Percentiles rank a stretch among this genome's conserved stretches.
These are phyloP conservation scores for Suillus paluster DNA, from an alignment of 768 basidiomycete species.

Conservation along the genomic window DNA sequence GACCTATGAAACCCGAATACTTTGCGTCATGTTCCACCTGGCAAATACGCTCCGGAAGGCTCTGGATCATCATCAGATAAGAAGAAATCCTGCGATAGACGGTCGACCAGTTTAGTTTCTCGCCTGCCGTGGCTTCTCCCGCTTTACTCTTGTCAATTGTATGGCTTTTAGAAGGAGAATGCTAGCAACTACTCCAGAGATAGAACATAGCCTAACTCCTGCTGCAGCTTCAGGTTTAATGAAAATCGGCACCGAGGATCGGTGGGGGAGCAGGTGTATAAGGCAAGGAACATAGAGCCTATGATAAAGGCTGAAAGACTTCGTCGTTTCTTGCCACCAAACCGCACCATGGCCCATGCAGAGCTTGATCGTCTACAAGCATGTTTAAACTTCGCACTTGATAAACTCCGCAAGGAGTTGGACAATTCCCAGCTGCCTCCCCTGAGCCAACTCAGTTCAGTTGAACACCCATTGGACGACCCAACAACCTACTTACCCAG, in stretches of 20 bases:
- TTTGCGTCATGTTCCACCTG: neutral
- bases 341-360: neutral
- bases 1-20: no score
- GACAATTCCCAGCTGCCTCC: neutral
- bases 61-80: no score
- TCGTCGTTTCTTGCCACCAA: neutral
- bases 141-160: no score
- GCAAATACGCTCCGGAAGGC: neutral
- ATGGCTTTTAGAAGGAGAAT: no score
- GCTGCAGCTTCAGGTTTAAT: no score
- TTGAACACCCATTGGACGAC: constrained; percentile 9
- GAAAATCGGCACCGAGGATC: neutral
- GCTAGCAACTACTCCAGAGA: neutral
- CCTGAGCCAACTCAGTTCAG: neutral
- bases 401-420: constrained; percentile 5
- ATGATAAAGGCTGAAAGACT: neutral
- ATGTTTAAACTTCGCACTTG: constrained; percentile 3
- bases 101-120: neutral
- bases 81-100: no score
- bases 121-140: neutral
- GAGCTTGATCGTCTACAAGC: constrained; percentile 3
- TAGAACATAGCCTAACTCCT: neutral
- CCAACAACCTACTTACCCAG: no score
- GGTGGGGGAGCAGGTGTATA: neutral
- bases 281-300: neutral